Conservation (phyloP, 257 asterid genomes). For the Plectranthus barbatus region DNA sequence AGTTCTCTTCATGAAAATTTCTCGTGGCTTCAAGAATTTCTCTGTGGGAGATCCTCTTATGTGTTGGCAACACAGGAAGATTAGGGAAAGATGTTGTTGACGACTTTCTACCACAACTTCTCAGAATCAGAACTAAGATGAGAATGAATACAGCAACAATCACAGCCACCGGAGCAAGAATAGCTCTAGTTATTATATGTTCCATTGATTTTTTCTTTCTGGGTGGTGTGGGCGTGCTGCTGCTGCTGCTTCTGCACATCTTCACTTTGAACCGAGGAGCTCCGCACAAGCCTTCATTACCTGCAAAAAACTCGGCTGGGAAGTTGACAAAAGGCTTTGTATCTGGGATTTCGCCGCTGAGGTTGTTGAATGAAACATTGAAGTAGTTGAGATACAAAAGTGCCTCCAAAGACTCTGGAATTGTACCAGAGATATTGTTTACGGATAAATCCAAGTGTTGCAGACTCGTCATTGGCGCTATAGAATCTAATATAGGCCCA, state of each 20-base stretch:
- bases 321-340: slow-evolving; percentile 1
- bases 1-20: neutral
- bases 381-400: neutral
- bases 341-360: slow-evolving; percentile 6
- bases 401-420: neutral
- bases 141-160: neutral
- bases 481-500: neutral
- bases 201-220: neutral
- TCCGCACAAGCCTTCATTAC: neutral
- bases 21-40: neutral
- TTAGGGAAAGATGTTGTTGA: neutral
- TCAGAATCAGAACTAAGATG: neutral
- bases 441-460: neutral
- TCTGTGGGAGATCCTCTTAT: neutral
- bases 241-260: neutral
- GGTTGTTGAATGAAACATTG: slow-evolving; percentile 2
- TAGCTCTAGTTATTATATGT: neutral
- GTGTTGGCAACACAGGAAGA: neutral
- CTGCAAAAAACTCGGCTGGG: neutral
- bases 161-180: neutral
- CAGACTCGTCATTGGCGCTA: neutral
- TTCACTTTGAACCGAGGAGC: neutral
- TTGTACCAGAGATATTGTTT: neutral
- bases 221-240: too few relatives aligned
- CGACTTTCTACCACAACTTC: neutral